Base-by-base conservation (phyloP, 2,329 filamentous ascomycete species). In the Harringtonia aguacate region DNA sequence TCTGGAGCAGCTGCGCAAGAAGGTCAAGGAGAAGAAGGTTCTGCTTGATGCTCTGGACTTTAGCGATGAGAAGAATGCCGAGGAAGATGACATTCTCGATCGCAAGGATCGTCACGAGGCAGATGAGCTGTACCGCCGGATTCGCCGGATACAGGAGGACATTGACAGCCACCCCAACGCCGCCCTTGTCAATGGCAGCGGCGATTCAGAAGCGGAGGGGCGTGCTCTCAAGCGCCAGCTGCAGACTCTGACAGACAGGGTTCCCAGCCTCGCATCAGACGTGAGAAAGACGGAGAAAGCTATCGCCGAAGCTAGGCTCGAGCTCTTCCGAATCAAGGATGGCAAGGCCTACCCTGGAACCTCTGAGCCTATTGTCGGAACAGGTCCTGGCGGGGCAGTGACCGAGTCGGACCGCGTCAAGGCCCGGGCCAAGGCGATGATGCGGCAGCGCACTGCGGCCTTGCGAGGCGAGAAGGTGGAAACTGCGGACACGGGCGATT, bases 11-110 rank as follows among this genome's bases (percentile, higher is more conserved):
- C 67, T 98, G 46, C 82, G 78, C 53, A 98, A 98, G 70, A 87
- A 86, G 60, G 87, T 98, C 47, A 81, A 81, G 45, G 92, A 98
- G 69, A 92, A 94, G 65, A 87, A 95, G 62, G 81, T 98, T 35
- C 71, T 98, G 50, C 70, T 98, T 14, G 90, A 98, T 63, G 92
- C 92, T 1, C 90, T 95, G 66, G 92, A 98, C 58, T 95, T 95
- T 61, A 84, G 86, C 50, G 92, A 97, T 54, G 90, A 97, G 65
- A 86, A 86, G 57, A 79, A 82, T 31, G 76, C 79, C 4, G 92
- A 98, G 55, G 86, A 97, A 57, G 90, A 98, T 51, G 90, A 95
- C 53, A 80, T 85, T 17, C 75, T 97, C 36, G 92, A 98, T 59
- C 79, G 90, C 42, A 79, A 87, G 49, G 92, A 98, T 61, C 79